A percentile compares a stretch with the other conserved stretches of the same genome.
phyloP scores from a whole-genome alignment of 306 rosid species.

The Corylus americana region DNA sequence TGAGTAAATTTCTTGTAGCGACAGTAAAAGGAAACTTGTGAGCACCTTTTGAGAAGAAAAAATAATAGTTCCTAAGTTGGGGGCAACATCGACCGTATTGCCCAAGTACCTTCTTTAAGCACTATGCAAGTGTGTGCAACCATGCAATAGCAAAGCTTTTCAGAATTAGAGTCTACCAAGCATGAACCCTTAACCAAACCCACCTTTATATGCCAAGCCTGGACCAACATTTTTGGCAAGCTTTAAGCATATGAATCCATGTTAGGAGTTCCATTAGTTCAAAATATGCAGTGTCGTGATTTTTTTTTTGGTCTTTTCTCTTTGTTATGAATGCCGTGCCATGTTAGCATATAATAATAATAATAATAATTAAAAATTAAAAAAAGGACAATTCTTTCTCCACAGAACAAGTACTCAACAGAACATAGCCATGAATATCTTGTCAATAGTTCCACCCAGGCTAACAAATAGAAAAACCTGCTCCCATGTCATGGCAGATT shows the following conservation, averaged over 20 bases:
- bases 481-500: slow-evolving; percentile 35
- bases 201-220: not conserved
- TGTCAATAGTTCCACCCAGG: slow-evolving; percentile 8
- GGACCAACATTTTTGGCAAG: not conserved
- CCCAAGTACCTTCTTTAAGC: not conserved
- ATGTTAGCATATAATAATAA: not conserved
- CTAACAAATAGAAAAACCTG: slow-evolving; percentile 35
- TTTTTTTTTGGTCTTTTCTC: not conserved
- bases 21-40: not conserved
- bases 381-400: not conserved
- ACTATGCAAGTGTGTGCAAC: not conserved
- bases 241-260: not conserved
- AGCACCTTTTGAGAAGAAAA: not conserved
- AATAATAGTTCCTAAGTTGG: not conserved
- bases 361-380: too few species aligned
- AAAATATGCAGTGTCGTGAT: not conserved
- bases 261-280: not conserved
- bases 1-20: too few species aligned
- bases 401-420: not conserved
- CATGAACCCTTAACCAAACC: not conserved
- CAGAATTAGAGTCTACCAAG: not conserved
- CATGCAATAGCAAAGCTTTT: not conserved
- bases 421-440: not conserved
- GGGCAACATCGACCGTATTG: too few species aligned
- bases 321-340: not conserved